Percentiles rank a stretch among this genome's conserved stretches.
Evolutionary conservation across 2,329 filamentous ascomycete genomes (phyloP).

Genomic region (Eutypella sp.): DNA sequence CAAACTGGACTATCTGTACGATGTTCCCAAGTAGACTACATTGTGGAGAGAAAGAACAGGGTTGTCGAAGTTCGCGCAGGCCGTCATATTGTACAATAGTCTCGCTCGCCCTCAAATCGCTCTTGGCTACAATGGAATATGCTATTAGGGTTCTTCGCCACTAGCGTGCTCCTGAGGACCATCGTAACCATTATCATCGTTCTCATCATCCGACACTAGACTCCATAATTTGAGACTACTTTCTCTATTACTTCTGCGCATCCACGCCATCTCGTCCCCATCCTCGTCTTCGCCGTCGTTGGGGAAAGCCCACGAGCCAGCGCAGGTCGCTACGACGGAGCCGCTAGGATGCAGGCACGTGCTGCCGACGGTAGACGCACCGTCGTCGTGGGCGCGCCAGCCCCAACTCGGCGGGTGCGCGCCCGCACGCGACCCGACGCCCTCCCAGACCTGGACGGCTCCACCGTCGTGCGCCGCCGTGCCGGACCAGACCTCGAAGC

Average conservation of each 20-base stretch:
- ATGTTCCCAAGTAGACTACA: too few relatives aligned
- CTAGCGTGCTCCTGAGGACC: constrained; percentile 3
- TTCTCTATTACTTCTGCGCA: constrained; percentile 28
- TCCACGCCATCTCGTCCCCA: constrained; percentile 15
- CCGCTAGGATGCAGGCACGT: constrained; percentile 49
- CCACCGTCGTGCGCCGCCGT: constrained; percentile 48
- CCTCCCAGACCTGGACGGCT: constrained; percentile 53
- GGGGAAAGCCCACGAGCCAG: constrained; percentile 45
- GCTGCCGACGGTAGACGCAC: constrained; percentile 41
- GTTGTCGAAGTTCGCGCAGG: not conserved
- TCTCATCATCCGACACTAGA: constrained; percentile 17
- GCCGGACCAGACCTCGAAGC: constrained; percentile 61
- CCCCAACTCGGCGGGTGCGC: constrained; percentile 40
- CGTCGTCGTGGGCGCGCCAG: constrained; percentile 43
- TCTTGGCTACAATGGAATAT: too few relatives aligned
- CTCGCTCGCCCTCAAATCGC: too few relatives aligned
- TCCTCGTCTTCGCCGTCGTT: constrained; percentile 12
- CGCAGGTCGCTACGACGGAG: constrained; percentile 52
- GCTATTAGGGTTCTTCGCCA: too few relatives aligned
- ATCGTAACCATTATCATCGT: not conserved
- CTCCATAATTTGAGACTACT: constrained; percentile 44
- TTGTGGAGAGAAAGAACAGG: not conserved
- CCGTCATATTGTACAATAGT: too few relatives aligned
- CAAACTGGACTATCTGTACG: too few relatives aligned
- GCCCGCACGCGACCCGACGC: constrained; percentile 44